Evolutionary conservation across 208 protist species (phyloP).

Genomic region (Trypanosoma mega): DNA sequence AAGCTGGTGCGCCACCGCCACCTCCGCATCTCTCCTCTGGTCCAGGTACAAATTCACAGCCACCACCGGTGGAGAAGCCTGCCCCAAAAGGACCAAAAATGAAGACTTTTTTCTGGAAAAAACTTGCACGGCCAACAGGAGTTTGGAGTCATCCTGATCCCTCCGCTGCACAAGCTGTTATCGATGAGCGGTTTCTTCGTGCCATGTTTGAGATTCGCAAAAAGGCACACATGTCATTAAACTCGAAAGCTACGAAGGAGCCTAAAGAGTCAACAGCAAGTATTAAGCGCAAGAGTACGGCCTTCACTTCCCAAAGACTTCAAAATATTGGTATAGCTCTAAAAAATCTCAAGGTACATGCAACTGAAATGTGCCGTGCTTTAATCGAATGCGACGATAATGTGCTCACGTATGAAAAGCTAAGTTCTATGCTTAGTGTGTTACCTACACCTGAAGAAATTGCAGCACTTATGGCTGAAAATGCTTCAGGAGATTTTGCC

Average conservation of each 20-base stretch:
- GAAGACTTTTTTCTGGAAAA: slow-evolving; percentile 87
- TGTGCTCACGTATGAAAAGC: slow-evolving; percentile 41
- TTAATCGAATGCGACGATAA: slow-evolving; percentile 52
- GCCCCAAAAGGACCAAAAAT: slow-evolving; percentile 47
- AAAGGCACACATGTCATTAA: slow-evolving; percentile 23
- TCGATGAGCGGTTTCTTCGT: slow-evolving; percentile 63
- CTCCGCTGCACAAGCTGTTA: slow-evolving; percentile 22
- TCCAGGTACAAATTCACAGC: not conserved
- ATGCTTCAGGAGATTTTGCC: slow-evolving; percentile 34
- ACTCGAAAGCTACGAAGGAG: slow-evolving; percentile 14
- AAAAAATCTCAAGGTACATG: slow-evolving; percentile 56
- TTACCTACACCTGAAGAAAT: slow-evolving; percentile 61
- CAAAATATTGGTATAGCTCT: slow-evolving; percentile 80
- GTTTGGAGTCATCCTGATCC: slow-evolving; percentile 50
- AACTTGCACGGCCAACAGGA: slow-evolving; percentile 50
- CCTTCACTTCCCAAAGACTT: slow-evolving; percentile 54
- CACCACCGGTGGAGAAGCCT: not conserved
- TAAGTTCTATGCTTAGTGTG: slow-evolving; percentile 39
- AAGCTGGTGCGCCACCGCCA: slow-evolving; percentile 25
- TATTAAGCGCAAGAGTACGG: slow-evolving; percentile 32
- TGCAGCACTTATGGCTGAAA: slow-evolving; percentile 38
- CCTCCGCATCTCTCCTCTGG: slow-evolving; percentile 16
- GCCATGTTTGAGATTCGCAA: slow-evolving; percentile 54
- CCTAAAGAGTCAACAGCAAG: slow-evolving; percentile 19
- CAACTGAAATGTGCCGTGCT: slow-evolving; percentile 43